Percentiles rank a stretch among this genome's conserved stretches.
Evolutionary conservation across 768 basidiomycete genomes (phyloP).

Genomic region (Gloeostereum incarnatum): DNA sequence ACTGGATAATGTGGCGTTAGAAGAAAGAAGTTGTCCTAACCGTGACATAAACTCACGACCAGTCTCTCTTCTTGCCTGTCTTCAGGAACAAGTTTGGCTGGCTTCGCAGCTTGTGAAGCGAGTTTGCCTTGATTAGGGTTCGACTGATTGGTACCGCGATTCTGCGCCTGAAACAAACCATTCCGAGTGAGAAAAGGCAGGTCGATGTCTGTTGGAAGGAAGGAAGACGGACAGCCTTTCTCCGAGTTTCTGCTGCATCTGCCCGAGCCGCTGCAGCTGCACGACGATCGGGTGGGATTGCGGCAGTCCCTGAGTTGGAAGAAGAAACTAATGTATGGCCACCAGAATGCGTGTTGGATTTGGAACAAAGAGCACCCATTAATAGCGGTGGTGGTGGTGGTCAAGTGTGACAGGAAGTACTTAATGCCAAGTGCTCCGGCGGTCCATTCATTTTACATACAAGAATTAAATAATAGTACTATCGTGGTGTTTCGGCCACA

Average conservation of each 20-base stretch:
- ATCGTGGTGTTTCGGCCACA: no score
- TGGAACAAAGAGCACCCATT: conserved; percentile 58
- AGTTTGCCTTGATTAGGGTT: conserved; percentile 42
- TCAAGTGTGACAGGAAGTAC: no score
- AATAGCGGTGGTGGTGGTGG: neutral
- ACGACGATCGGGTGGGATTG: conserved; percentile 31
- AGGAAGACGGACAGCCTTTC: conserved; percentile 38
- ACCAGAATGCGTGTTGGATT: conserved; percentile 30
- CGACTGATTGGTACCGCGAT: conserved; percentile 29
- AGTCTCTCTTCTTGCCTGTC: conserved; percentile 24
- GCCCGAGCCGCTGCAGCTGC: conserved; percentile 34
- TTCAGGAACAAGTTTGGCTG: conserved; percentile 23
- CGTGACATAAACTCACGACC: conserved; percentile 24
- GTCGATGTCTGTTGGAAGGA: conserved; percentile 7
- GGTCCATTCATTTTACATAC: no score
- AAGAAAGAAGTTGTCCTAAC: conserved; percentile 4
- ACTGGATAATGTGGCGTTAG: conserved; percentile 15
- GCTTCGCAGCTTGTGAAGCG: conserved; percentile 28
- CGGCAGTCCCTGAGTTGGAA: conserved; percentile 12
- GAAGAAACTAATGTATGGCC: conserved; percentile 41
- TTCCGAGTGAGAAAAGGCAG: conserved; percentile 11
- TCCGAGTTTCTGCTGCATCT: conserved; percentile 53
- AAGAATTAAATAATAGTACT: no score
- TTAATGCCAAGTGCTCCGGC: no score
- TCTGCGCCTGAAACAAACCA: conserved; percentile 25